phyloP scores from a whole-genome alignment of 441 rosid genomes.

The Croton laevigatus region DNA sequence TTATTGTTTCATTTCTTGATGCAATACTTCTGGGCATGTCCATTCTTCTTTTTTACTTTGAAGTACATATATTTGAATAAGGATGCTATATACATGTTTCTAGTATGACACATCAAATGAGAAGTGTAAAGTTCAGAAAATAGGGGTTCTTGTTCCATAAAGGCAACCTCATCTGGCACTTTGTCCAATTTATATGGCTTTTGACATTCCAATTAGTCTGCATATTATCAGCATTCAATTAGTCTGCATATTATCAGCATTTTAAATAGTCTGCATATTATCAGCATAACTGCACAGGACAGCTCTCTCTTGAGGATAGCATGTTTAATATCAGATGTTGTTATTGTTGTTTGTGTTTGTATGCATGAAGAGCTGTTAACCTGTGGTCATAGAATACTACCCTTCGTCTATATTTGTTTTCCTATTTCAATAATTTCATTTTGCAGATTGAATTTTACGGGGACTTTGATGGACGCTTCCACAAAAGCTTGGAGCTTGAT shows the following conservation, averaged over 20 bases:
- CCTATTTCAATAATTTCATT: background rate
- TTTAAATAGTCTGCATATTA: background rate
- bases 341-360: background rate
- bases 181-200: no score
- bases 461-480: conserved; percentile 81
- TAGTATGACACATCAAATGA: no score
- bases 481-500: conserved; percentile 77
- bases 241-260: no score
- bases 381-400: background rate
- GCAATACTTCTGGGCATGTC: no score
- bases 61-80: no score
- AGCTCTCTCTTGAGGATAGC: background rate
- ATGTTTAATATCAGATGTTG: background rate
- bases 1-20: no score
- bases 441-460: conserved; percentile 82
- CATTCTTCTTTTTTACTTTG: no score
- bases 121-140: no score
- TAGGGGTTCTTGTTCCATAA: no score
- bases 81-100: no score
- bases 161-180: no score
- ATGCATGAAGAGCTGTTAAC: background rate
- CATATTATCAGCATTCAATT: background rate
- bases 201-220: background rate
- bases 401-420: background rate
- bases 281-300: background rate